A percentile compares a stretch with the other conserved stretches of the same genome.
phyloP scores from a whole-genome alignment of 495 filamentous ascomycete genomes.

The Venustampulla echinocandica region DNA sequence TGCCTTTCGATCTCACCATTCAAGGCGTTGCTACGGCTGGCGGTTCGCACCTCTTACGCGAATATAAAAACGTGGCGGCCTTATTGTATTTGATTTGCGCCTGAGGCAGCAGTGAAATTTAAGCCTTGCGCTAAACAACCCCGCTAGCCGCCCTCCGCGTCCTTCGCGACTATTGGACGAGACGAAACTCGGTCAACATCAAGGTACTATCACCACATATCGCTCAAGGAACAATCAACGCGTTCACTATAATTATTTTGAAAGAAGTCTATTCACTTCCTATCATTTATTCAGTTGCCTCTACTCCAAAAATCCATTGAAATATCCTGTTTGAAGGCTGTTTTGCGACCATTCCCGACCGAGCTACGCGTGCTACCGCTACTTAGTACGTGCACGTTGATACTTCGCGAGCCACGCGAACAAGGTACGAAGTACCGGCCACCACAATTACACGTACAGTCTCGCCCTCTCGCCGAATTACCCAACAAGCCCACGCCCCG shows the following conservation, averaged over 20 bases:
- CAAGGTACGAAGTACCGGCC: slow-evolving; percentile 7
- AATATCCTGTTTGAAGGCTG: background rate
- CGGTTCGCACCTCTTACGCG: background rate
- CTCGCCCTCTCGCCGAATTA: background rate
- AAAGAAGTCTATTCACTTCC: background rate
- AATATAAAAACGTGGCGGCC: background rate
- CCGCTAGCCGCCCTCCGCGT: background rate
- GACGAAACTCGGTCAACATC: background rate
- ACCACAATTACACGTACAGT: slow-evolving; percentile 9
- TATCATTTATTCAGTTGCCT: background rate
- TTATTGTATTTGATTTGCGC: too few relatives aligned
- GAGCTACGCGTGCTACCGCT: background rate
- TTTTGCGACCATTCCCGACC: background rate
- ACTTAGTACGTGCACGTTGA: background rate
- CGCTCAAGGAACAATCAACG: background rate
- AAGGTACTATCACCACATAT: background rate
- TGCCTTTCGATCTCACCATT: slow-evolving; percentile 12
- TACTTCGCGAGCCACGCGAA: slow-evolving; percentile 9
- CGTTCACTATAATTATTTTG: background rate
- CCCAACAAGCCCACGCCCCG: background rate
- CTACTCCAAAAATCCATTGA: background rate
- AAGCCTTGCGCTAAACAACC: background rate
- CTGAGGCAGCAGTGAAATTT: too few relatives aligned
- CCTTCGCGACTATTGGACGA: background rate
- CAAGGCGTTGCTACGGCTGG: background rate